Evolutionary conservation across 306 rosid species (phyloP).

Genomic region (Quercus engelmannii): DNA sequence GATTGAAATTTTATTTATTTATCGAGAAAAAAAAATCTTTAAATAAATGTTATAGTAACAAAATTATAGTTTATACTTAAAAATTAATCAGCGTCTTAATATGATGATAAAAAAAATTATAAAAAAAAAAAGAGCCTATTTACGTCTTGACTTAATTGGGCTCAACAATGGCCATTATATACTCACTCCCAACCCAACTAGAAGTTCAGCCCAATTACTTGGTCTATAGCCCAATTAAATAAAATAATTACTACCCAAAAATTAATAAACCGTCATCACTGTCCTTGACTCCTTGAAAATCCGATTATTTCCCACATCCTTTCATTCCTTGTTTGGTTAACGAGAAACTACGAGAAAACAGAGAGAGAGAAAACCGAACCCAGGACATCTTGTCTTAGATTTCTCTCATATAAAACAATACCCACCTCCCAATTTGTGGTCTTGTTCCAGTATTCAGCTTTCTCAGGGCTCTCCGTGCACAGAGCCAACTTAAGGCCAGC

Average conservation of each 20-base stretch:
- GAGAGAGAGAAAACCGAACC: not conserved
- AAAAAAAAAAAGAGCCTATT: too few relatives aligned
- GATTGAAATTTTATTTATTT: too few relatives aligned
- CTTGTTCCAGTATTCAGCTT: not conserved
- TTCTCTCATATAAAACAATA: not conserved
- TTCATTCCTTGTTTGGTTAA: not conserved
- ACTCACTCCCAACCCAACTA: too few relatives aligned
- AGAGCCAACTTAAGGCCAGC: too few relatives aligned
- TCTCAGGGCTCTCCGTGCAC: not conserved
- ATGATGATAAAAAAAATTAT: too few relatives aligned
- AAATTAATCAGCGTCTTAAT: rapidly evolving
- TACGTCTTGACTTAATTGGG: too few relatives aligned
- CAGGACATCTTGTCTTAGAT: not conserved
- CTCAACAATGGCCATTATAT: too few relatives aligned
- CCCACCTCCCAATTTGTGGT: not conserved
- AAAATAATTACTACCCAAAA: not conserved
- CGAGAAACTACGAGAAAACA: not conserved
- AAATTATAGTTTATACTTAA: too few relatives aligned
- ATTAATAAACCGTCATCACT: not conserved
- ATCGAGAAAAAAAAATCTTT: too few relatives aligned
- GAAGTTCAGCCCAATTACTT: not conserved
- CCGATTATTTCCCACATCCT: too few relatives aligned
- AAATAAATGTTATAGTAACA: too few relatives aligned
- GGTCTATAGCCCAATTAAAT: not conserved
- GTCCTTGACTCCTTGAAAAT: not conserved